Base-by-base conservation (phyloP, 108 stramenopile genomes). In the Bacterosira constricta region DNA sequence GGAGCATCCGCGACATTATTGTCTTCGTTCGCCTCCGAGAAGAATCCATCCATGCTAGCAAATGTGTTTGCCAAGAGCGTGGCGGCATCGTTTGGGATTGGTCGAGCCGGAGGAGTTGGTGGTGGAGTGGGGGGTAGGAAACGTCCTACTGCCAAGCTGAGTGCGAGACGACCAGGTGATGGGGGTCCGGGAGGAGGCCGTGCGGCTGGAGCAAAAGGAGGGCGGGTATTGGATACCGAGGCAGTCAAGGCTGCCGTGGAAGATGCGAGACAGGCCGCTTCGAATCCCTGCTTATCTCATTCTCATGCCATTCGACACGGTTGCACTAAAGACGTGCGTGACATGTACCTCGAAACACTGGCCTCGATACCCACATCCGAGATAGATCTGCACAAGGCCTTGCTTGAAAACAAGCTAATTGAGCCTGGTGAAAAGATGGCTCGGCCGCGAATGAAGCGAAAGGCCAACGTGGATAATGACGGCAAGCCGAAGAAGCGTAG, bases 401-500 rank as follows among this genome's bases (percentile, higher is more conserved):
- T 92, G 63, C 7, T 89, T 9, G 73, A 90, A 32, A 71, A 91
- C 41, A 90, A 91, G 71, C 73, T 94, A 8, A 64, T 91, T 34
- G 89, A 94, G 36, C 88, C 90, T 8, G 89, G 88, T 4, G 93
- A 94, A 61, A 62, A 76, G 44, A 79, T 90, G 93, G 47, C 84
- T 39, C 77, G 90, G 37, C 87, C 88, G 4, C 79, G 88, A 25
- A 75, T 91, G 74, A 84, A 88, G 64, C 52, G 73, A 44, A 83
- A 86, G 49, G 50, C 83, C 12, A 89, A 89, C 54, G 75, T 89
- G 0, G 93, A 91, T 63, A 90, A 94, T 66, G 88, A 90, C 51
- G 90, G 91, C 15, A 92, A 92, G 54, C 88, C 90, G 8, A 90
- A 92, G 76, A 95, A 95, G 55, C 75, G 90, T 45, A 82, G 91